Evolutionary conservation across 192 early-diverging fungal genomes (phyloP).

Genomic region (Coemansia sp.): DNA sequence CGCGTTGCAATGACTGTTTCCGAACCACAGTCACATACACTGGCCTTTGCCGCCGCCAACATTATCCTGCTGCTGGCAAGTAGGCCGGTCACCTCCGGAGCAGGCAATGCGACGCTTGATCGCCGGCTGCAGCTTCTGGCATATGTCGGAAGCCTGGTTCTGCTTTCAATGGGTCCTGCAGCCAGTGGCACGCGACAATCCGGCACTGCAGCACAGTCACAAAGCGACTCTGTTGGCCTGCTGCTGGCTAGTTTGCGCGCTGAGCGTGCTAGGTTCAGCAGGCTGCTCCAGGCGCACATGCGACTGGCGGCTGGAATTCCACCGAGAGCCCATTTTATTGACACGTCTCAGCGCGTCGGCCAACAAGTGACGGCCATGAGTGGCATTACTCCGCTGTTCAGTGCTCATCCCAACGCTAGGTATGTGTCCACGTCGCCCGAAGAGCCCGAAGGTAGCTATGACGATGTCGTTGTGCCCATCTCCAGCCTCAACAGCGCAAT

Average conservation of each 20-base stretch:
- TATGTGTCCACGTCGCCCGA: not conserved
- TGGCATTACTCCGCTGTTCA: not conserved
- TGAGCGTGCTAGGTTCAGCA: constrained; percentile 28
- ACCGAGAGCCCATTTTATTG: not conserved
- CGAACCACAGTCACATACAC: not conserved
- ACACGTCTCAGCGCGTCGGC: not conserved
- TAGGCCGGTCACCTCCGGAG: not conserved
- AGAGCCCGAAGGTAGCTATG: constrained; percentile 18
- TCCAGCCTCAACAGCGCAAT: constrained; percentile 22
- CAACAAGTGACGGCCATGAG: not conserved
- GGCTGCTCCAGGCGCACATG: constrained; percentile 32
- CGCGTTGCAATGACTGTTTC: not conserved
- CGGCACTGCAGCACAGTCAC: not conserved
- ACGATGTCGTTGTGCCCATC: constrained; percentile 21
- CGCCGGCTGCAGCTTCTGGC: constrained; percentile 17
- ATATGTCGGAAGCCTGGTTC: constrained; percentile 10
- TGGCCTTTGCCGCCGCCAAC: constrained; percentile 3
- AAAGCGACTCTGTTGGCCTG: not conserved
- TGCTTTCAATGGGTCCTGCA: constrained; percentile 5
- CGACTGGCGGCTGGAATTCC: constrained; percentile 17
- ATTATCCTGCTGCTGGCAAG: not conserved
- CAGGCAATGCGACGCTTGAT: not conserved
- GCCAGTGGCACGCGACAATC: not conserved
- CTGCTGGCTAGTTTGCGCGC: constrained; percentile 20
- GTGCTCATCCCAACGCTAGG: not conserved